Evolutionary conservation across 2,329 filamentous ascomycete species (phyloP), one percentile per base, ranked within the genome.

Genomic region (Davidsoniella virescens): DNA sequence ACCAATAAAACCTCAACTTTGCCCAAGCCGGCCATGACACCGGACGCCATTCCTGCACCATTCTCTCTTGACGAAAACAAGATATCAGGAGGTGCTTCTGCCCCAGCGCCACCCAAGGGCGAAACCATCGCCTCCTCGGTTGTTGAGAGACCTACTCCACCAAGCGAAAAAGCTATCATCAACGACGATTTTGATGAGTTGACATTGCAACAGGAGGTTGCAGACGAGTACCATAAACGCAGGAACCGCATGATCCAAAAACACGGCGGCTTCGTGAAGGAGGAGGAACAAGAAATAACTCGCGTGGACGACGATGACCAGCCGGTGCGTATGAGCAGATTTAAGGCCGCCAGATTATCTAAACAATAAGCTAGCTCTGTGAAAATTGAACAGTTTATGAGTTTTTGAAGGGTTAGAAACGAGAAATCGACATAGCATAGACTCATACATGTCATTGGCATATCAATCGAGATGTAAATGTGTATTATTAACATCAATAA

Each of bases 201-300:
- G 38, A 70, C 90, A 47, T 75, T 51, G 20, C 49, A 83, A 49
- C 79, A 84, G 55, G 83, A 94, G 62, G 79, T 94, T 12, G 81
- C 84, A 6, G 76, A 78, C 37, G 84, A 93, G 60, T 94, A 94
- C 63, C 83, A 94, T 62, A 79, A 77, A 42, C 71, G 85, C 63
- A 82, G 90, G 17, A 94, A 88, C 61, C 77, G 76, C 59, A 80
- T 93, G 64, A 87, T 95, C 49, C 78, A 87, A 57, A 75, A 80
- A 57, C 78, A 92, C 58, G 87, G 87, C 47, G 87, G 87, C 2
- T 94, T 94, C 62, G 67, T 83, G 58, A 74, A 77, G 52, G 76
- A 87, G 57, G 77, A 84, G 53, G 79, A 86, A 53, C 71, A 76
- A 48, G 74, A 75, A 16, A 75, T 79, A 44, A 73, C 83, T 48